Evolutionary conservation across 176 grass and related monocot genomes (phyloP).

Genomic region (Luzula sylvatica): DNA sequence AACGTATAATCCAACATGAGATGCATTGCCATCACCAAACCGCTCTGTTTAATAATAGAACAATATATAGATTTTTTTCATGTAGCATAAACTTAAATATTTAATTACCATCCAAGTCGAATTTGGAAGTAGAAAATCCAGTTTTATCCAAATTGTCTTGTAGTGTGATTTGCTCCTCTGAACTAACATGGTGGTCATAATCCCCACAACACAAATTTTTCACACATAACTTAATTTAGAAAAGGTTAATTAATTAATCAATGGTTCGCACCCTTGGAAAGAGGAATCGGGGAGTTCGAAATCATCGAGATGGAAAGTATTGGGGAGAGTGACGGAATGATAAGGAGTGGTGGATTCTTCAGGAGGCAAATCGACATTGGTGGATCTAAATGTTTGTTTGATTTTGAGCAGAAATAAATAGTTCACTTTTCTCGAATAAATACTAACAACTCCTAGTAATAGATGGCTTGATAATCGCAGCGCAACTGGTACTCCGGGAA

Average conservation of each 20-base stretch:
- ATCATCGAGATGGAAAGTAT: too few relatives aligned
- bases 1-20: conserved; percentile 87
- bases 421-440: too few relatives aligned
- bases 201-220: conserved; percentile 6
- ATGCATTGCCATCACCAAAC: conserved; percentile 96
- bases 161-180: conserved; percentile 97
- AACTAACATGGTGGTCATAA: conserved; percentile 88
- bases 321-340: conserved; percentile 94
- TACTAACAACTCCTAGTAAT: conserved; percentile 83
- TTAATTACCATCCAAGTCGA: conserved; percentile 73
- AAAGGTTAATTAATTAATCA: too few relatives aligned
- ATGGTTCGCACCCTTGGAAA: conserved; percentile 72
- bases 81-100: background rate
- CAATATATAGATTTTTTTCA: too few relatives aligned
- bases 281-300: too few relatives aligned
- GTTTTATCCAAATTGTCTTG: conserved; percentile 85
- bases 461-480: conserved; percentile 97
- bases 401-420: too few relatives aligned
- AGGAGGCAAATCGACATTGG: too few relatives aligned
- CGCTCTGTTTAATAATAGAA: too few relatives aligned
- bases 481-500: too few relatives aligned
- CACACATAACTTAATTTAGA: background rate
- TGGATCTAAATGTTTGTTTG: too few relatives aligned
- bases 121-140: conserved; percentile 62
- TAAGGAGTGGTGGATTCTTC: conserved; percentile 96